Evolutionary conservation across 139 green algal genomes (phyloP), one percentile per base, ranked within the genome.

Genomic region (Desmodesmus armatus): DNA sequence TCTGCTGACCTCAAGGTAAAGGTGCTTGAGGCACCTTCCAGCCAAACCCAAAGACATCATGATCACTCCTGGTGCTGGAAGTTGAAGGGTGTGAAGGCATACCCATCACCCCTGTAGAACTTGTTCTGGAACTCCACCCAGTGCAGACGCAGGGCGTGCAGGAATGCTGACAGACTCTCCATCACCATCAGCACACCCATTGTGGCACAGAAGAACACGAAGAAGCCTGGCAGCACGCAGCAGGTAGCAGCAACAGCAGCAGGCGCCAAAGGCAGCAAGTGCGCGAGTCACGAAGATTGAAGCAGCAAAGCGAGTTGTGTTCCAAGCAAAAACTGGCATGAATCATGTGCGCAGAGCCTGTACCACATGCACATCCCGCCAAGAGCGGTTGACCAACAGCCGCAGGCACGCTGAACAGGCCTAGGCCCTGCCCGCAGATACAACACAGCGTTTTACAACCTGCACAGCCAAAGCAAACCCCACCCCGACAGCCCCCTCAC

Each of bases 111-210:
- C 53, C 76, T 83, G 84, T 94, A 95, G 84, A 95, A 94, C 93
- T 97, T 97, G 89, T 95, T 96, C 83, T 95, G 89, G 87, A 95
- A 98, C 70, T 98, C 96, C 71, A 98, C 96, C 97, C 97, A 99
- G 93, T 99, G 97, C 81, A 99, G 94, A 40, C 97, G 93, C 78
- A 99, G 92, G 1, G 97, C 97, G 84, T 99, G 97, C 66, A 99
- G 92, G 91, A 99, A 99, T 43, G 97, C 97, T 13, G 91, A 97
- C 37, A 99, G 92, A 19, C 91, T 95, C 92, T 99, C 97, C 97
- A 99, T 99, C 4, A 98, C 89, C 95, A 99, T 98, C 60, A 99
- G 92, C 88, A 99, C 97, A 40, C 94, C 97, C 80, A 99, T 80
- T 0, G 97, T 99, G 31, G 95, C 96, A 15, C 89, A 90, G 19